Evolutionary conservation across 1,284 basidiomycete genomes (phyloP), one percentile per base, ranked within the genome.

Genomic region (Ustilago shanxiensis): DNA sequence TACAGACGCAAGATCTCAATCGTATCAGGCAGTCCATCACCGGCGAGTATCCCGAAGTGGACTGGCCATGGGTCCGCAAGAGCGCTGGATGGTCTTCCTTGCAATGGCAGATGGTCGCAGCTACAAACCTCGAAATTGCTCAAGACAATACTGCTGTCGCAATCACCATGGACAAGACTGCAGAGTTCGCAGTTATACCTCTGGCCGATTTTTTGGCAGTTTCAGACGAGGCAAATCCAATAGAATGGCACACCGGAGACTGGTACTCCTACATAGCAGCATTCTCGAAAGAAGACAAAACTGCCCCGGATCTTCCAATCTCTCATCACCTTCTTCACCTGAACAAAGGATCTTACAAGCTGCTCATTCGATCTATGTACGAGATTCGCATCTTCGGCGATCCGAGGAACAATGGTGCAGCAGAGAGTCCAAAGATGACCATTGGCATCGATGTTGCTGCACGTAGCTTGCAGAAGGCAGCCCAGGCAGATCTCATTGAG

Each of bases 301-400:
- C 24, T 5, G 29, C 56, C 8, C 1, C 26, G 2, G 14, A 24
- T 3, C 52, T 57, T 14, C 52, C 66, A 1, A 62, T 63, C 41
- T 66, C 69, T 4, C 72, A 77, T 5, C 78, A 80, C 29, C 39
- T 72, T 14, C 1, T 80, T 0, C 54, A 60, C 18, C 53, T 78
- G 0, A 20, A 68, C 24, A 37, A 57, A n/a, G 76, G 79, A 18
- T 39, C 54, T 1, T 77, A 79, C 59, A 62, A 53, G 39, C 60
- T 80, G 11, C 53, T 80, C 0, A 44, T 77, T 2, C 29, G 68
- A 11, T 63, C 76, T 2, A 60, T 73, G 56, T 80, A 75, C 52
- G 79, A 80, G 61, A 66, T 79, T 1, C 71, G 79, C 39, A 74
- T 80, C 44, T 79, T 79, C 49, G 79, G 76, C 22, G 77, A 74